A percentile compares a stretch with the other conserved stretches of the same genome.
phyloP scores from a whole-genome alignment of 352 stramenopile species.

The Phytophthora boehmeriae region DNA sequence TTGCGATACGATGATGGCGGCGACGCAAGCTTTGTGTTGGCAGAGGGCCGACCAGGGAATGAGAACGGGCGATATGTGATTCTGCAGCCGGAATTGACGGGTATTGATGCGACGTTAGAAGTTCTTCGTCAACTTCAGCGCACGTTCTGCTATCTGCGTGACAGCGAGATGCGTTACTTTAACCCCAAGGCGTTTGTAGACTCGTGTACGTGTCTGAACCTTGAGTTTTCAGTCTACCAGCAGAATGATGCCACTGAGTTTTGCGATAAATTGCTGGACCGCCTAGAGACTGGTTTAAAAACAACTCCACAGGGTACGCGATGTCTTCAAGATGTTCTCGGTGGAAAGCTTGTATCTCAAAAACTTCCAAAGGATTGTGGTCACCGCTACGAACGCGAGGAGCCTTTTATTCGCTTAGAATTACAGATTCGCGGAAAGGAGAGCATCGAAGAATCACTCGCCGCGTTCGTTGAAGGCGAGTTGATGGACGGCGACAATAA shows the following conservation, averaged over 20 bases:
- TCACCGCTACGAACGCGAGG: slow-evolving; percentile 95
- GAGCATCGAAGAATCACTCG: slow-evolving; percentile 97
- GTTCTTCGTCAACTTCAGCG: slow-evolving; percentile 89
- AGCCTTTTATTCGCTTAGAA: slow-evolving; percentile 98
- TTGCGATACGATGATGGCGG: slow-evolving; percentile 91
- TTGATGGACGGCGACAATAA: slow-evolving; percentile 99
- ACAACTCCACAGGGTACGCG: slow-evolving; percentile 79
- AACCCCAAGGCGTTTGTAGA: slow-evolving; percentile 90
- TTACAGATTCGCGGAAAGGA: slow-evolving; percentile 98
- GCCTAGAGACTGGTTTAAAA: slow-evolving; percentile 96
- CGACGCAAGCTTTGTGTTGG: slow-evolving; percentile 87
- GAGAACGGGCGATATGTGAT: slow-evolving; percentile 96
- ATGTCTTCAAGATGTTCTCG: slow-evolving; percentile 77
- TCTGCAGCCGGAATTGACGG: slow-evolving; percentile 75
- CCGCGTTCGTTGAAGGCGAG: slow-evolving; percentile 97
- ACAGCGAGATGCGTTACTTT: slow-evolving; percentile 88
- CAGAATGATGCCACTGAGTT: slow-evolving; percentile 99
- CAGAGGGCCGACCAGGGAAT: slow-evolving; percentile 93
- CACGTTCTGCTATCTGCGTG: slow-evolving; percentile 89
- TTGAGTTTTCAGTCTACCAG: slow-evolving; percentile 97
- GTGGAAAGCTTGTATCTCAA: slow-evolving; percentile 87
- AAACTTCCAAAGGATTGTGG: slow-evolving; percentile 91
- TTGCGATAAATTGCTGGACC: slow-evolving; percentile 98
- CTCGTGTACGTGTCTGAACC: slow-evolving; percentile 87
- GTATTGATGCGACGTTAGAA: slow-evolving; percentile 85